Conservation (phyloP, 1,139 yeast species). For the Blastobotrys serpentis region DNA sequence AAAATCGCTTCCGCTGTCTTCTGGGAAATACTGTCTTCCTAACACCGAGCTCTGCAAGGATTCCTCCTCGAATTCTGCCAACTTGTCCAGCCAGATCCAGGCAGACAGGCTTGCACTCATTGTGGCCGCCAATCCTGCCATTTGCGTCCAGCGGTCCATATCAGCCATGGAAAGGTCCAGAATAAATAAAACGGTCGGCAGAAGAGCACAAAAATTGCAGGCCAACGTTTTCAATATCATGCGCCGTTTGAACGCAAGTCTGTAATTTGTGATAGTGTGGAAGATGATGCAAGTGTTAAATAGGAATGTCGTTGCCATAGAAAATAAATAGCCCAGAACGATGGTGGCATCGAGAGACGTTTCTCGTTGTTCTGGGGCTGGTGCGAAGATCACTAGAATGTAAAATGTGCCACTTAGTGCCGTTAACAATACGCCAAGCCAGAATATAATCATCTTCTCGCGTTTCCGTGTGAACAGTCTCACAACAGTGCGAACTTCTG, state of each 20-base stretch:
- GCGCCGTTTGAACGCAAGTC: slow-evolving; percentile 10
- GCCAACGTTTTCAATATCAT: slow-evolving; percentile 10
- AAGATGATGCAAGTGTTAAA: slow-evolving; percentile 65
- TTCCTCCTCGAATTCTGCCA: slow-evolving; percentile 40
- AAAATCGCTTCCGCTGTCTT: slow-evolving; percentile 12
- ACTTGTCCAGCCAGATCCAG: slow-evolving; percentile 86
- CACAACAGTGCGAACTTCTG: slow-evolving; percentile 70
- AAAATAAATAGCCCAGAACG: slow-evolving; percentile 66
- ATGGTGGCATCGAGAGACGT: slow-evolving; percentile 42
- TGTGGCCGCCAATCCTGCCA: slow-evolving; percentile 60
- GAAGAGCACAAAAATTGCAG: slow-evolving; percentile 57
- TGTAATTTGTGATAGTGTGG: slow-evolving; percentile 42
- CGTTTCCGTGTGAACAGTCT: slow-evolving; percentile 62
- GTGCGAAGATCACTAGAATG: slow-evolving; percentile 59
- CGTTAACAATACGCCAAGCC: slow-evolving; percentile 55
- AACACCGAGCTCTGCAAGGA: slow-evolving; percentile 13
- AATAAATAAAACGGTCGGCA: slow-evolving; percentile 72
- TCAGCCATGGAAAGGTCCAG: slow-evolving; percentile 75
- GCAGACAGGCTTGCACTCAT: slow-evolving; percentile 53
- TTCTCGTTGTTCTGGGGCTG: slow-evolving; percentile 40
- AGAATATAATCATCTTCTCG: slow-evolving; percentile 62
- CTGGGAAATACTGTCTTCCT: slow-evolving; percentile 14
- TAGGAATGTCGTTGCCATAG: slow-evolving; percentile 69
- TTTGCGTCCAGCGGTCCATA: slow-evolving; percentile 71
- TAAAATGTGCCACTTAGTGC: slow-evolving; percentile 61